Evolutionary conservation across 2,329 filamentous ascomycete genomes (phyloP).

Genomic region (Cladophialophora exuberans): DNA sequence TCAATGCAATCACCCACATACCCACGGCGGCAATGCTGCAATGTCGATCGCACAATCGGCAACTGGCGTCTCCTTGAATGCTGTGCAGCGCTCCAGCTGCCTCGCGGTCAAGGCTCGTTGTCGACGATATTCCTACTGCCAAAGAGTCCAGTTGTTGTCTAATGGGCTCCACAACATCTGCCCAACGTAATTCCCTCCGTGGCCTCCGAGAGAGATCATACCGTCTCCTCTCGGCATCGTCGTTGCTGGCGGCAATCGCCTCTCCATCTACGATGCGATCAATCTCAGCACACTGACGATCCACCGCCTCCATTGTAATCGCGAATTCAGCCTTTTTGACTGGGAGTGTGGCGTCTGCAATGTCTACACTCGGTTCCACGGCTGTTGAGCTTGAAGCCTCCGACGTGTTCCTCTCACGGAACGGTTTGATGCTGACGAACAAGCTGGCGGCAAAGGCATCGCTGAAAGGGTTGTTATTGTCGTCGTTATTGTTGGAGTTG

Average conservation of each 20-base stretch:
- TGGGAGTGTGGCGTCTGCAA: not conserved
- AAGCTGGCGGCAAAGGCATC: not conserved
- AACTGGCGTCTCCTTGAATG: not conserved
- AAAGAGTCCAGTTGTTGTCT: not conserved
- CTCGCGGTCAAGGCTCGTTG: not conserved
- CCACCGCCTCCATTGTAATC: conserved; percentile 2
- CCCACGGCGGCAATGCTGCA: not conserved
- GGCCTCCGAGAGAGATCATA: too few species aligned
- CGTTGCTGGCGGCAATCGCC: not conserved
- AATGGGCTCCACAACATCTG: too few species aligned
- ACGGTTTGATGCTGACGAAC: too few species aligned
- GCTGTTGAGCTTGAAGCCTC: not conserved
- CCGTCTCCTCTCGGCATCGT: not conserved
- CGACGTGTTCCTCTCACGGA: not conserved
- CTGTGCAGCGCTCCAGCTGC: not conserved
- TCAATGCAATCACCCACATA: not conserved
- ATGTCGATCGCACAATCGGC: not conserved
- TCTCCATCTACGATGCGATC: not conserved
- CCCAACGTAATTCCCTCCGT: too few species aligned
- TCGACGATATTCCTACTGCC: too few species aligned
- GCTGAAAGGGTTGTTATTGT: too few species aligned
- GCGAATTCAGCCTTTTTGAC: not conserved
- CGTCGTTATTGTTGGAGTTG: not conserved
- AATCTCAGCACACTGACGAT: not conserved
- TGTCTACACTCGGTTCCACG: not conserved